phyloP scores from a whole-genome alignment of 306 rosid genomes.

The Heteromeles arbutifolia region DNA sequence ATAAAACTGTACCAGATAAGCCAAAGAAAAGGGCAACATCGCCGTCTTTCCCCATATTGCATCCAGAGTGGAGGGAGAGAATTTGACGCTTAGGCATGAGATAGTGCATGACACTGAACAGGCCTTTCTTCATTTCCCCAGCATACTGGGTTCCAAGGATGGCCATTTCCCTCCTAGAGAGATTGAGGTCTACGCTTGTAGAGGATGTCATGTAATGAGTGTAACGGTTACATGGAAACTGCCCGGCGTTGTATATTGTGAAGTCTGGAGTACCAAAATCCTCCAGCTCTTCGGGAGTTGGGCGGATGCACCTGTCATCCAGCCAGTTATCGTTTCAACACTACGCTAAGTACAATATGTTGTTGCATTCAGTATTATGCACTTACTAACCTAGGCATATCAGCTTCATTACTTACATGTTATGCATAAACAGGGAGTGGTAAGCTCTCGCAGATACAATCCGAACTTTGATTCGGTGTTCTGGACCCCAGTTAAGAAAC shows the following conservation, averaged over 20 bases:
- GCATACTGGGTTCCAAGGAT: conserved; percentile 96
- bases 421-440: conserved; percentile 94
- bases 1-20: conserved; percentile 56
- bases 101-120: conserved; percentile 86
- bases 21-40: conserved; percentile 98
- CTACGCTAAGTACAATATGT: conserved; percentile 1
- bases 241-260: conserved; percentile 92
- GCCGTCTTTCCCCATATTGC: conserved; percentile 75
- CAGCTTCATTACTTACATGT: conserved; percentile 69
- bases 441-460: conserved; percentile 91
- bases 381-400: not conserved
- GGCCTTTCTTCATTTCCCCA: conserved; percentile 97
- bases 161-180: conserved; percentile 87
- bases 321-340: conserved; percentile 12
- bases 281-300: conserved; percentile 85
- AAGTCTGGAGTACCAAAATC: conserved; percentile 88
- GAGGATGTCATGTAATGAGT: conserved; percentile 97
- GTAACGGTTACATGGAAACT: conserved; percentile 91
- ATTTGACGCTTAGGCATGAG: conserved; percentile 82
- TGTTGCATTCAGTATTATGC: not conserved
- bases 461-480: conserved; percentile 76
- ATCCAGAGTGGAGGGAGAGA: conserved; percentile 88
- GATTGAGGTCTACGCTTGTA: conserved; percentile 82
- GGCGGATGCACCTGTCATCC: conserved; percentile 86
- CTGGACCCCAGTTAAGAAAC: conserved; percentile 83